Conservation (phyloP, 129 eudicot genomes). For the Flaveria brownii region DNA sequence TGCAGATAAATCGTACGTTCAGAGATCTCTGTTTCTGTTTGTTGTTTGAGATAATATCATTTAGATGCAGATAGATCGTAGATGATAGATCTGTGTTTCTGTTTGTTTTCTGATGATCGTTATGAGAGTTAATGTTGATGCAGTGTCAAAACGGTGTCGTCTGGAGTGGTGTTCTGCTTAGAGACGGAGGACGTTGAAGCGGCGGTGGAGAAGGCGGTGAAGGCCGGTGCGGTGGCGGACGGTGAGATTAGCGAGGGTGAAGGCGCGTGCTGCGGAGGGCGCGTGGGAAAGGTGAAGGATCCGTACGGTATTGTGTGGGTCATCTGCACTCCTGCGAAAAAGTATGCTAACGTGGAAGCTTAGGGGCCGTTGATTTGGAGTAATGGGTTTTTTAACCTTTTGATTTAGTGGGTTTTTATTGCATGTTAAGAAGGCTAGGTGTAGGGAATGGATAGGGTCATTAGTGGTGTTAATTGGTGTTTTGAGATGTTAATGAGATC, state of each 20-base stretch:
- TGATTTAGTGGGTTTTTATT: not conserved
- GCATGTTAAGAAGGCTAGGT: not conserved
- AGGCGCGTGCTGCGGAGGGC: conserved; percentile 55
- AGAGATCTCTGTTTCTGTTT: too few relatives aligned
- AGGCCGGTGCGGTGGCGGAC: conserved; percentile 61
- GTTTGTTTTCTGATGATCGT: not conserved
- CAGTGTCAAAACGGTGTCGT: conserved; percentile 5
- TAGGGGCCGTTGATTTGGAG: conserved; percentile 25
- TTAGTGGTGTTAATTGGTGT: not conserved
- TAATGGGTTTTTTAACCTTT: not conserved
- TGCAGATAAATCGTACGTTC: not conserved
- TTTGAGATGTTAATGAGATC: conserved; percentile 15
- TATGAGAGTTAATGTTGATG: not conserved
- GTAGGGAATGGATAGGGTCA: conserved; percentile 1
- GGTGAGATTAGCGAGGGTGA: conserved; percentile 57
- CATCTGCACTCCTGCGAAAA: conserved; percentile 50
- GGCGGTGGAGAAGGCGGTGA: conserved; percentile 66
- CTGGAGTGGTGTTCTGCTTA: conserved; percentile 52
- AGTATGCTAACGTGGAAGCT: conserved; percentile 54
- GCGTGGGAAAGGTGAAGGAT: conserved; percentile 75
- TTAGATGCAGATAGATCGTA: not conserved
- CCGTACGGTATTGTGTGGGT: conserved; percentile 77
- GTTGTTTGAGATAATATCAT: not conserved
- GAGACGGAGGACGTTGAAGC: conserved; percentile 75
- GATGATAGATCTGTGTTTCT: not conserved